Percentiles rank a stretch among this genome's conserved stretches.
Evolutionary conservation across 2,329 filamentous ascomycete genomes (phyloP).

Genomic region (Basipetospora chlamydospora): DNA sequence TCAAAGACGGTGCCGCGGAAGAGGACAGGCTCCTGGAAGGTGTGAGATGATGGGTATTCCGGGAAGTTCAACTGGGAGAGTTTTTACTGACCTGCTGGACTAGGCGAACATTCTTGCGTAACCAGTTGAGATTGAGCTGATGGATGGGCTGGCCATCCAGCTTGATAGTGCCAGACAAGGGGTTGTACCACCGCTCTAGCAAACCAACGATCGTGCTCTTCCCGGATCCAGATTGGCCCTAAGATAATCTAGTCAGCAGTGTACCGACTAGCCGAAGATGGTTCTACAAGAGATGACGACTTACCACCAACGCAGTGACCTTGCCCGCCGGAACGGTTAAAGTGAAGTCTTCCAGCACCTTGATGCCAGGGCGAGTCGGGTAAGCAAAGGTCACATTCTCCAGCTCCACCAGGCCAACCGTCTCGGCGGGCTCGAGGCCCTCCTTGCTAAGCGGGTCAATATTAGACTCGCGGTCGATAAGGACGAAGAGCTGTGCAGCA

Average conservation of each 20-base stretch:
- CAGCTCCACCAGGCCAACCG: slow-evolving; percentile 32
- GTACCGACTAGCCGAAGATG: not conserved
- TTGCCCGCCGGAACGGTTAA: slow-evolving; percentile 29
- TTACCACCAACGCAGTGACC: slow-evolving; percentile 40
- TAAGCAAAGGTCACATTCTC: slow-evolving; percentile 37
- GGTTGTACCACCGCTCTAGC: slow-evolving; percentile 45
- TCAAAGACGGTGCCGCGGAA: slow-evolving; percentile 36
- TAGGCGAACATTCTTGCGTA: slow-evolving; percentile 34
- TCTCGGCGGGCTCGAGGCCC: slow-evolving; percentile 15
- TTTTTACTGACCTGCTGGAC: slow-evolving; percentile 31
- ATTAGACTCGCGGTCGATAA: slow-evolving; percentile 28
- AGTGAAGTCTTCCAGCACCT: slow-evolving; percentile 26
- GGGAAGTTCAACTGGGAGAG: too few relatives aligned
- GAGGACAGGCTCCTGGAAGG: slow-evolving; percentile 32
- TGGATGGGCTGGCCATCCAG: slow-evolving; percentile 28
- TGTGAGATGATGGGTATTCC: not conserved
- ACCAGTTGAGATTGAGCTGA: slow-evolving; percentile 34
- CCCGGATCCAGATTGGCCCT: slow-evolving; percentile 45
- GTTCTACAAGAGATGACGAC: slow-evolving; percentile 8
- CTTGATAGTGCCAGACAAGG: slow-evolving; percentile 26
- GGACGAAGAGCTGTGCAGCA: slow-evolving; percentile 29
- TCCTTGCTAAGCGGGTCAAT: slow-evolving; percentile 27
- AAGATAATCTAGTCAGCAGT: too few relatives aligned
- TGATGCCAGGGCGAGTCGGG: slow-evolving; percentile 36
- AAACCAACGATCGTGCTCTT: slow-evolving; percentile 44